Percentiles rank a stretch among this genome's conserved stretches.
These are phyloP conservation scores for Nannochloropsis granulata DNA, from an alignment of 108 stramenopile species.

Conservation along the genomic window DNA sequence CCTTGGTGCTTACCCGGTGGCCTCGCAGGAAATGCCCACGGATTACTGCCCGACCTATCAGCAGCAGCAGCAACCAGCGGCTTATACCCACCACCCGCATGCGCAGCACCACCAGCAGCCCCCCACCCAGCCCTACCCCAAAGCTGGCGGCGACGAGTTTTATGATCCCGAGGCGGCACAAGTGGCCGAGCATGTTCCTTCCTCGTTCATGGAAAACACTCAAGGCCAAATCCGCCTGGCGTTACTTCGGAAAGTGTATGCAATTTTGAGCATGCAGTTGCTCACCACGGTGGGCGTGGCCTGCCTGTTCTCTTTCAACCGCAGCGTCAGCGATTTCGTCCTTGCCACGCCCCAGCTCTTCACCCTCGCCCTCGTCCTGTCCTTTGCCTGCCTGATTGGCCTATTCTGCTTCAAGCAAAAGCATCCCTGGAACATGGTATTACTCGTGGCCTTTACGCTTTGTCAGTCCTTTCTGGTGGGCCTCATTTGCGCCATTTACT, in stretches of 20 bases:
- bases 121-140: neutral
- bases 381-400: neutral
- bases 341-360: neutral
- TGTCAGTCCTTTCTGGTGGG: conserved; percentile 6
- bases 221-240: neutral
- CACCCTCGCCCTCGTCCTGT: neutral
- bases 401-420: conserved; percentile 6
- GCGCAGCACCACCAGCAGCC: neutral
- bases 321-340: neutral
- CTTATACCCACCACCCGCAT: neutral
- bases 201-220: neutral
- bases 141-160: neutral
- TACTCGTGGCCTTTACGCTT: conserved; percentile 1
- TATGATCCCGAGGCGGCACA: neutral
- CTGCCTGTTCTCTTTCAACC: neutral
- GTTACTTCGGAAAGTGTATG: neutral
- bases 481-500: conserved; percentile 8
- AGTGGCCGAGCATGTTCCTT: neutral
- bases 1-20: neutral
- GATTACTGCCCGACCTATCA: neutral
- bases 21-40: neutral
- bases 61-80: neutral
- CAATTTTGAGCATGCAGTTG: neutral
- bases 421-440: conserved; percentile 12
- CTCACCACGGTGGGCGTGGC: neutral